Evolutionary conservation across 257 asterid genomes (phyloP).

Genomic region (Solanum sejunctum): DNA sequence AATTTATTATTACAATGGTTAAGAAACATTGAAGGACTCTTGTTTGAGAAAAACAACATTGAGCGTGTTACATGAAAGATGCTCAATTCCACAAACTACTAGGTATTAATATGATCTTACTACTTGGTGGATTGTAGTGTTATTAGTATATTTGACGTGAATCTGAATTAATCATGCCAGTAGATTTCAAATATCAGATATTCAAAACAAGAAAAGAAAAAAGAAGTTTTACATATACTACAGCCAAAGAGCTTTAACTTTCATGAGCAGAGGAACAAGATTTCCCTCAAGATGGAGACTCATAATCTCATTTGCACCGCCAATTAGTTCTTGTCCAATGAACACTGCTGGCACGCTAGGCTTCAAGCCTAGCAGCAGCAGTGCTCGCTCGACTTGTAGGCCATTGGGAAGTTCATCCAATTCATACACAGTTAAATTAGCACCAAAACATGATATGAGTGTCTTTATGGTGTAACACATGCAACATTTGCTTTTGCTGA

Average conservation of each 20-base stretch:
- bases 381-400: constrained; percentile 37
- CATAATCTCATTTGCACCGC: constrained; percentile 73
- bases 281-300: constrained; percentile 66
- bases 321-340: constrained; percentile 47
- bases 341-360: constrained; percentile 53
- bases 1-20: background rate
- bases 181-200: background rate
- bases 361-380: constrained; percentile 19
- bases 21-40: background rate
- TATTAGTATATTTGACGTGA: background rate
- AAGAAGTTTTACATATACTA: background rate
- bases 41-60: background rate
- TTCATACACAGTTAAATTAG: constrained; percentile 44
- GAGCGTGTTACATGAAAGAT: background rate
- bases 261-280: constrained; percentile 54
- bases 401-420: constrained; percentile 59
- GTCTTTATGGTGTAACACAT: constrained; percentile 57
- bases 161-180: background rate
- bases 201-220: background rate
- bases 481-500: constrained; percentile 63
- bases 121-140: background rate
- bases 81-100: background rate
- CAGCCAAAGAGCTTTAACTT: constrained; percentile 73
- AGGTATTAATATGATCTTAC: background rate
- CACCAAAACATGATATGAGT: constrained; percentile 57